phyloP scores from a whole-genome alignment of 257 asterid species.

The Gardenia jasminoides region DNA sequence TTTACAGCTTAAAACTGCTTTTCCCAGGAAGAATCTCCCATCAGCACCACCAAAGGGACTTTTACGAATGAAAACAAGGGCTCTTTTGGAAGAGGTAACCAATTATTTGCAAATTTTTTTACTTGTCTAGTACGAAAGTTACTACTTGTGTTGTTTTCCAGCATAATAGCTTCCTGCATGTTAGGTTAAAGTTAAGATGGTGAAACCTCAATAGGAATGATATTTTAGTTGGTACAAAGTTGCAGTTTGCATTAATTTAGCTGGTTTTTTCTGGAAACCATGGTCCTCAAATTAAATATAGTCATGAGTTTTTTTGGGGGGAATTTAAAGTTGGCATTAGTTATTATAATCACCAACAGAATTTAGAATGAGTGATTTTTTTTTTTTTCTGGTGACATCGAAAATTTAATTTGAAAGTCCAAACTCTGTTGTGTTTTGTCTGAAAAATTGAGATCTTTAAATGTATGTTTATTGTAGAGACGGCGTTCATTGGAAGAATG shows the following conservation, averaged over 20 bases:
- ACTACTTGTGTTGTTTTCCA: background rate
- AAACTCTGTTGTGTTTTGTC: background rate
- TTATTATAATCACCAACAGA: background rate
- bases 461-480: constrained; percentile 53
- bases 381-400: background rate
- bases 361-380: background rate
- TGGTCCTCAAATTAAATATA: background rate
- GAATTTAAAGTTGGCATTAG: background rate
- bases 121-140: constrained; percentile 1
- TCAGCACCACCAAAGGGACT: constrained; percentile 94
- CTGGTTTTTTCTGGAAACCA: background rate
- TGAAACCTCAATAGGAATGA: background rate
- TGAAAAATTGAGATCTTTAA: background rate
- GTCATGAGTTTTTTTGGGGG: background rate
- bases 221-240: background rate
- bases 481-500: constrained; percentile 89
- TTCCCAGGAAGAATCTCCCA: constrained; percentile 71
- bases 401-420: constrained; percentile 1
- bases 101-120: background rate
- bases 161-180: background rate
- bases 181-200: constrained; percentile 3
- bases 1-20: constrained; percentile 72
- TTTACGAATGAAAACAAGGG: constrained; percentile 72
- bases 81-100: constrained; percentile 88
- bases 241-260: background rate